Conservation (phyloP, 345 rosid species). For the Camelina laxa region DNA sequence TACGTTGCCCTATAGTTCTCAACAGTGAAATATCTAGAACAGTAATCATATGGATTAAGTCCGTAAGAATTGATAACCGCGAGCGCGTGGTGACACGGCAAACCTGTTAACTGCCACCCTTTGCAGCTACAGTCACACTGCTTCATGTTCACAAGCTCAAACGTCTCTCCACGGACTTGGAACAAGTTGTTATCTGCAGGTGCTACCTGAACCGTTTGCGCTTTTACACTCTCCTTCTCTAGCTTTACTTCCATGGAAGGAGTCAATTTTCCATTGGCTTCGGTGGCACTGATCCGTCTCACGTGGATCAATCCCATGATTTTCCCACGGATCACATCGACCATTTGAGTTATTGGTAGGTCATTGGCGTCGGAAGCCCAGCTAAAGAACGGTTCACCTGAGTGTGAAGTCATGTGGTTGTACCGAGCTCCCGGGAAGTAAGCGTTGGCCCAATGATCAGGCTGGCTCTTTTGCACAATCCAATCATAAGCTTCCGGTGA, state of each 20-base stretch:
- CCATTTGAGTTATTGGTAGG: constrained; percentile 92
- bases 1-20: constrained; percentile 78
- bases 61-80: constrained; percentile 68
- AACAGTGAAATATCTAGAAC: constrained; percentile 71
- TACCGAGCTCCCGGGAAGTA: constrained; percentile 83
- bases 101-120: constrained; percentile 81
- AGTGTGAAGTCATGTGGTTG: constrained; percentile 81
- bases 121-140: constrained; percentile 87
- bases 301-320: constrained; percentile 70
- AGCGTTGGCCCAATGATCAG: constrained; percentile 90
- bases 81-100: constrained; percentile 82
- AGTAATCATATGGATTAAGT: constrained; percentile 66
- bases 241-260: constrained; percentile 83
- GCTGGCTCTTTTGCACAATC: constrained; percentile 77
- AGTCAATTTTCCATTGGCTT: constrained; percentile 69
- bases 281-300: constrained; percentile 55
- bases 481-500: constrained; percentile 82
- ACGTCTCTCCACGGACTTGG: constrained; percentile 83
- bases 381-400: constrained; percentile 78
- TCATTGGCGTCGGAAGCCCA: constrained; percentile 88
- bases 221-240: constrained; percentile 61
- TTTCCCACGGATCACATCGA: constrained; percentile 74
- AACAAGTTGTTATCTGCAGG: constrained; percentile 63
- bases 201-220: constrained; percentile 60
- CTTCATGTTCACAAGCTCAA: constrained; percentile 71